Evolutionary conservation across 2,329 filamentous ascomycete species (phyloP).

Genomic region (Alternaria consortialis): DNA sequence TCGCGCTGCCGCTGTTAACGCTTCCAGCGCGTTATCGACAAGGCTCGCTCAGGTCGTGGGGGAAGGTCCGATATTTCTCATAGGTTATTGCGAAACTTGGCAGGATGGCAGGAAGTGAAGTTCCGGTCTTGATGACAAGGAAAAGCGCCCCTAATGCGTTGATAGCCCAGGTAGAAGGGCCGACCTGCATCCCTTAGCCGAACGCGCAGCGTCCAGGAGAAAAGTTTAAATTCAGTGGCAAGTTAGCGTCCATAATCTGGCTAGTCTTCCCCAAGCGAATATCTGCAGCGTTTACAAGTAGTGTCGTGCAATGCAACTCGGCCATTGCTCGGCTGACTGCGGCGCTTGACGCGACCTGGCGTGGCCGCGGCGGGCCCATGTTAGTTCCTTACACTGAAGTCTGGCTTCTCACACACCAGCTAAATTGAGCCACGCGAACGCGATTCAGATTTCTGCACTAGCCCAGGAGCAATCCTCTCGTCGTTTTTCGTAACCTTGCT

Average conservation of each 20-base stretch:
- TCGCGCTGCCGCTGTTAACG: conserved; percentile 18
- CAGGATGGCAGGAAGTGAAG: conserved; percentile 22
- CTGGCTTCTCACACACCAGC: conserved; percentile 35
- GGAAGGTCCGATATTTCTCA: conserved; percentile 27
- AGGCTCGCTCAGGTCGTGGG: conserved; percentile 23
- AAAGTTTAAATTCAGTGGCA: conserved; percentile 40
- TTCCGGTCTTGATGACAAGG: conserved; percentile 31
- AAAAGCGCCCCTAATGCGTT: conserved; percentile 20
- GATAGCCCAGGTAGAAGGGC: conserved; percentile 32
- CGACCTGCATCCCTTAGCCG: conserved; percentile 29
- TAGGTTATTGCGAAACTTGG: conserved; percentile 29
- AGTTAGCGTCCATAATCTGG: conserved; percentile 36
- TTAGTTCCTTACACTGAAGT: conserved; percentile 29
- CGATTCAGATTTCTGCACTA: conserved; percentile 45
- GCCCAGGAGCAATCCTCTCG: conserved; percentile 35
- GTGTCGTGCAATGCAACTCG: conserved; percentile 36
- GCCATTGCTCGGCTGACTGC: conserved; percentile 41
- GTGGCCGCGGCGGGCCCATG: conserved; percentile 18
- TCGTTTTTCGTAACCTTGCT: conserved; percentile 34
- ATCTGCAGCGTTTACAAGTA: conserved; percentile 20
- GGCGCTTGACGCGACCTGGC: conserved; percentile 36
- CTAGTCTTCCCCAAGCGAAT: conserved; percentile 25
- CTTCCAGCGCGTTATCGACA: conserved; percentile 9
- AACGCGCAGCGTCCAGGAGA: conserved; percentile 25
- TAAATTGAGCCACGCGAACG: conserved; percentile 35